phyloP scores from a whole-genome alignment of 2,329 filamentous ascomycete genomes.

The Botrytis elliptica region DNA sequence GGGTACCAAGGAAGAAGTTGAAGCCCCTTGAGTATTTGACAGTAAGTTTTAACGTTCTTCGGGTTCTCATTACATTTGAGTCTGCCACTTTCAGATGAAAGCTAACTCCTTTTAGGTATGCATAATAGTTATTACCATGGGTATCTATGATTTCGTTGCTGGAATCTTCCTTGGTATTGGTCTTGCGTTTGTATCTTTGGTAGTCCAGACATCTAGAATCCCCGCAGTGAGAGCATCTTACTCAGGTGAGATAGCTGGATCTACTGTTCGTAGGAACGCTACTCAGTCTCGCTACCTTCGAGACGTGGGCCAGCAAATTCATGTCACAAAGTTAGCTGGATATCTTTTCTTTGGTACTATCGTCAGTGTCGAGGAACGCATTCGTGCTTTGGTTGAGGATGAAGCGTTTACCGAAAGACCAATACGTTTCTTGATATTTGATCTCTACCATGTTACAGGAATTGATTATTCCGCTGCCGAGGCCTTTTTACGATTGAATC shows the following conservation, averaged over 20 bases:
- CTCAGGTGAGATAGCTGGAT: constrained; percentile 82
- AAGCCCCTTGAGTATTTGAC: constrained; percentile 87
- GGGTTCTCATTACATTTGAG: neutral
- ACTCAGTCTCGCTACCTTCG: constrained; percentile 84
- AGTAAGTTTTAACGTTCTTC: constrained; percentile 45
- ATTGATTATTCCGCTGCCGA: constrained; percentile 96
- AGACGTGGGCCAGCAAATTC: constrained; percentile 82
- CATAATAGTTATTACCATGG: constrained; percentile 92
- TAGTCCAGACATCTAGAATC: constrained; percentile 86
- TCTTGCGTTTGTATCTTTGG: constrained; percentile 85
- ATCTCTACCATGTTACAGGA: constrained; percentile 85
- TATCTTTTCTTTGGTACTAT: constrained; percentile 99
- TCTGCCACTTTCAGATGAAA: neutral
- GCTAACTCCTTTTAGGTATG: constrained; percentile 56
- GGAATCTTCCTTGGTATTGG: constrained; percentile 91
- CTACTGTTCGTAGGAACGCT: constrained; percentile 87
- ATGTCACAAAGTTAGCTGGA: constrained; percentile 86
- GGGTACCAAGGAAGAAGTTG: constrained; percentile 84
- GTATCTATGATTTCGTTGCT: constrained; percentile 91
- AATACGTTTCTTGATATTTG: constrained; percentile 86
- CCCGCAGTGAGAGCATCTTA: constrained; percentile 90
- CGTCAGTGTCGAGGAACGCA: constrained; percentile 87
- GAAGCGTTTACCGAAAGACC: constrained; percentile 74
- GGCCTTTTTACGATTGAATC: constrained; percentile 88
- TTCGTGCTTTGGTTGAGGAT: constrained; percentile 78